Evolutionary conservation across 805 yeast genomes (phyloP), one percentile per base, ranked within the genome.

Genomic region (Candida sithepensis): DNA sequence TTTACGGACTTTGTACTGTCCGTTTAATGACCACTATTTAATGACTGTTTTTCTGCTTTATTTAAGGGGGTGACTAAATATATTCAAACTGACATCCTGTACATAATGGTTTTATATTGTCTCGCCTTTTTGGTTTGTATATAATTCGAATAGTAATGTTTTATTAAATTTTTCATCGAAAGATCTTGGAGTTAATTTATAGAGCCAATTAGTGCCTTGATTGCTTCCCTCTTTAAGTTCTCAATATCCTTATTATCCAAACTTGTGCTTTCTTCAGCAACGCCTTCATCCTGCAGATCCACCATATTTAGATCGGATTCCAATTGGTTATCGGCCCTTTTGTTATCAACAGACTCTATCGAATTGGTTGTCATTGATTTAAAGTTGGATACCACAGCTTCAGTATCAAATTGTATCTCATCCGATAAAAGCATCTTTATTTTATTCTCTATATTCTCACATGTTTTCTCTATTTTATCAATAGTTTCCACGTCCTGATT

Each of bases 401-500:
- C 39, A 19, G 30, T 42, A 19, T 41, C 41, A 33, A 46, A 46
- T 40, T 56, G 55, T 6, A 55, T 40, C 20, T 56, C 58, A 24
- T 57, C 60, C 6, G 55, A 39, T 21, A 53, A 46, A 10, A 63
- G 46, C 51, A 51, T 44, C 39, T 57, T 49, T 19, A 79, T 65
- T 46, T 68, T 67, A 4, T 50, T 49, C 49, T 72, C 75, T 18
- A 79, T 69, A 3, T 65, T 68, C 7, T 52, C 44, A 42, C 75
- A 68, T 3, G 74, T 73, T 14, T 53, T 57, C 33, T 75, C 73
- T 13, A 80, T 75, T 28, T 59, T 57, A 4, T 60, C 63, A 8
- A 85, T 83, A 50, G 58, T 59, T 2, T 50, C 60, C 18, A 42
- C 37, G 30, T 65, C 63, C 20, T 84, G 85, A 4, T 65, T 60